Evolutionary conservation across 1,284 basidiomycete species (phyloP).

Genomic region (Trichosporon sp.): DNA sequence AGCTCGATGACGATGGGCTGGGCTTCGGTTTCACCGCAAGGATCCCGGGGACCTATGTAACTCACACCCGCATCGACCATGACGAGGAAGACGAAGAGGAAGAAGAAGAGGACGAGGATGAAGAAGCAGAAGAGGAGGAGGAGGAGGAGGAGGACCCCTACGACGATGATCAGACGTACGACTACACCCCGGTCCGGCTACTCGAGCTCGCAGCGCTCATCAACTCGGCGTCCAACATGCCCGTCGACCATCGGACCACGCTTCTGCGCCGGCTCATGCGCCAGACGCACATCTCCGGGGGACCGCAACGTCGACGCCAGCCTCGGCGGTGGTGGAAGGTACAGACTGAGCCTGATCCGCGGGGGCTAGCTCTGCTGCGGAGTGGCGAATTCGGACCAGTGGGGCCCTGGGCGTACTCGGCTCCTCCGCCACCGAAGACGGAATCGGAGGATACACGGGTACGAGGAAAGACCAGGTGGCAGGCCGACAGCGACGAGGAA

Average conservation of each 20-base stretch:
- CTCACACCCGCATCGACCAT: background rate
- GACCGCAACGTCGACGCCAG: background rate
- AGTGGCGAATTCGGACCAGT: conserved; percentile 81
- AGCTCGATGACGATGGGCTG: background rate
- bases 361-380: conserved; percentile 64
- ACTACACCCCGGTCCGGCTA: background rate
- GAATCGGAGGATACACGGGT: background rate
- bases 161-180: background rate
- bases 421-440: background rate
- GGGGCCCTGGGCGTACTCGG: conserved; percentile 35
- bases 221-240: background rate
- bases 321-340: conserved; percentile 44
- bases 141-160: too few species aligned
- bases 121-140: background rate
- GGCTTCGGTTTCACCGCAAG: background rate
- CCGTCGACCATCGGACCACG: background rate
- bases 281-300: background rate
- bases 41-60: background rate
- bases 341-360: conserved; percentile 61
- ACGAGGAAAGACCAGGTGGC: background rate
- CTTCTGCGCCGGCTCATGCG: background rate
- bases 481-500: background rate
- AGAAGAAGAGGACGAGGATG: background rate
- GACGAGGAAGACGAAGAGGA: background rate
- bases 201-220: background rate